Base-by-base conservation (phyloP, 805 yeast species). In the Ogataea minuta region DNA sequence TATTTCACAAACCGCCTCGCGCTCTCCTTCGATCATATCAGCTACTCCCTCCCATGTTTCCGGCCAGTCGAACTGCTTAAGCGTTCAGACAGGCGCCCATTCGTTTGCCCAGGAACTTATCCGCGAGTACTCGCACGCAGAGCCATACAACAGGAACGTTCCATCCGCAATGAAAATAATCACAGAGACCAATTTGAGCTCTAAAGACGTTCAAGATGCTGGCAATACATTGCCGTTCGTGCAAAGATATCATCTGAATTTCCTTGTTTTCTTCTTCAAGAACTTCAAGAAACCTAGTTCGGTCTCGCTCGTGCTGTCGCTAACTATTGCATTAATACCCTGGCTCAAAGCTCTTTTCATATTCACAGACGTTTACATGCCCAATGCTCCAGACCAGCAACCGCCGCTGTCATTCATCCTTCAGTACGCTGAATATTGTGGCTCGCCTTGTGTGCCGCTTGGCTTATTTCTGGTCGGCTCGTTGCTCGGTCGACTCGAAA, bases 381-480 rank as follows among this genome's bases (percentile, higher is more conserved):
- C 67, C 6, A 52, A 53, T 36, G 68, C 69, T 2, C 82, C 82
- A 1, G 81, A 77, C 54, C 48, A 57, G 5, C 58, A 64, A 37
- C 81, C 82, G 2, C 77, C 82, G 8, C 62, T 77, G 13, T 74
- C 80, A 2, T 77, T 77, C 42, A 42, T 76, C 3, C 62, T 77
- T 32, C 78, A 76, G 45, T 66, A 68, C 29, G 60, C 75, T 6
- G 62, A 67, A 27, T 77, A 76, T 46, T 57, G 72, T 1, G 79
- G 79, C 1, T 45, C 48, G 13, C 81, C 82, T 1, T 68, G 75
- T 21, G 82, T 77, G 30, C 82, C 82, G 2, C 43, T 76, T 27
- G 82, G 82, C 0, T 60, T 77, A 35, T 50, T 75, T 12, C 52
- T 77, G 23, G 57, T 77, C 31, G 82, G 82, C 1, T 76, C 80